A percentile compares a stretch with the other conserved stretches of the same genome.
Conservation (phyloP, 2,329 filamentous ascomycete genomes). For the Colletotrichum sojae region DNA sequence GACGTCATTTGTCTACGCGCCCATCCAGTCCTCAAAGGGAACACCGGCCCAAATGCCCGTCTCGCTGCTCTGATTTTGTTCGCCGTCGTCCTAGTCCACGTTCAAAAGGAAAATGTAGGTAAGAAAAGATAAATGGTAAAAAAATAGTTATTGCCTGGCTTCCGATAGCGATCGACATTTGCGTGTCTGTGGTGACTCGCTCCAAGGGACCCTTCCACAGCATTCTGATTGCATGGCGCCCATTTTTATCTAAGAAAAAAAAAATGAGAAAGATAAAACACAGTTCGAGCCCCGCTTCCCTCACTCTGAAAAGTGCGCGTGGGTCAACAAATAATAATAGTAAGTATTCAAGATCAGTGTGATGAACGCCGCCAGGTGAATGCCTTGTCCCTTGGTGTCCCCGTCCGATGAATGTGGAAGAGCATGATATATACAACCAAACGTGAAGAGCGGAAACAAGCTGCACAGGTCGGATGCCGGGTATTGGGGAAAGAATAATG, state of each 20-base stretch:
- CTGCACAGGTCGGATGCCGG: constrained; percentile 30
- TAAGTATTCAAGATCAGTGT: constrained; percentile 12
- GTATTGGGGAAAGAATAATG: constrained; percentile 36
- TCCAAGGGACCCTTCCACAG: neutral
- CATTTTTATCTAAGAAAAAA: constrained; percentile 4
- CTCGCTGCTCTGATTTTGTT: constrained; percentile 20
- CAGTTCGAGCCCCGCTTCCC: neutral
- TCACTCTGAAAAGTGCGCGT: neutral
- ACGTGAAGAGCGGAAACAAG: constrained; percentile 8
- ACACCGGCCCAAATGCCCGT: constrained; percentile 13
- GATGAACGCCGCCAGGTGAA: constrained; percentile 39
- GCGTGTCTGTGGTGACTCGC: constrained; percentile 19
- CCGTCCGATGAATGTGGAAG: constrained; percentile 28
- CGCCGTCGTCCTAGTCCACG: constrained; percentile 11
- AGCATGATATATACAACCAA: constrained; percentile 41
- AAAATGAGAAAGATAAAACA: neutral
- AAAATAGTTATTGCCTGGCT: constrained; percentile 5
- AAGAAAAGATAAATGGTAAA: neutral
- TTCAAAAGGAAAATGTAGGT: neutral
- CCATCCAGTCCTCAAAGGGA: constrained; percentile 27
- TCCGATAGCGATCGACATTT: constrained; percentile 18
- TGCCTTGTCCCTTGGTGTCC: constrained; percentile 35
- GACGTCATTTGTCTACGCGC: no score
- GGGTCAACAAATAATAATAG: neutral
- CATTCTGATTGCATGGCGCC: constrained; percentile 5